These are phyloP conservation scores for Chondrostereum purpureum DNA, from an alignment of 1,284 basidiomycete species.

Conservation along the genomic window DNA sequence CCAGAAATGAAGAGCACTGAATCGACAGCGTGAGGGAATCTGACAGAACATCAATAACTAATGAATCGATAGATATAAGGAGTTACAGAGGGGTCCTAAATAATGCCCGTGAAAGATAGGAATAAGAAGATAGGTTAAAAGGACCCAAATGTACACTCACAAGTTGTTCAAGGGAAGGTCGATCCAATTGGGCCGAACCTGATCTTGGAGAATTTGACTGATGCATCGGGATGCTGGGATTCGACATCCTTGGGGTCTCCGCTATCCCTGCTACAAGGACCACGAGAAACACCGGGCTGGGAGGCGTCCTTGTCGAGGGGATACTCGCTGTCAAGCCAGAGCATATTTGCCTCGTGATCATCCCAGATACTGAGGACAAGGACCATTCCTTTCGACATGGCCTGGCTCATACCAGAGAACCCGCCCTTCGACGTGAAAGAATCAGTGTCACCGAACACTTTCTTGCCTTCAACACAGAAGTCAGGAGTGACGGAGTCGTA, in stretches of 20 bases:
- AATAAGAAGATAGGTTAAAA: no score
- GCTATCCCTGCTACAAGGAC: slow-evolving; percentile 33
- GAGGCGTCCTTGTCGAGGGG: slow-evolving; percentile 26
- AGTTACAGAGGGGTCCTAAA: no score
- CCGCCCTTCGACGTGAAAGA: slow-evolving; percentile 39
- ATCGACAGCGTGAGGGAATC: no score
- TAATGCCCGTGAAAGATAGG: no score
- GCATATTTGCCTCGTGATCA: slow-evolving; percentile 35
- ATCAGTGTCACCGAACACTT: slow-evolving; percentile 36
- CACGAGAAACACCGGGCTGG: slow-evolving; percentile 32
- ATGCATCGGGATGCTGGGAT: slow-evolving; percentile 20
- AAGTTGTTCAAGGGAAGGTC: slow-evolving; percentile 8
- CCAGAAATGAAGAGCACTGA: no score
- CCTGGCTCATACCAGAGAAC: slow-evolving; percentile 35
- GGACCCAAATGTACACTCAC: no score
- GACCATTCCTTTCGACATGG: slow-evolving; percentile 43
- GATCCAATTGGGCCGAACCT: slow-evolving; percentile 23
- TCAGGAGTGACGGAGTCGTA: slow-evolving; percentile 33
- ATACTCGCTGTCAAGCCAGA: slow-evolving; percentile 40
- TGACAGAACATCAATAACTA: no score
- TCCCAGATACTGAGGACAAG: slow-evolving; percentile 44
- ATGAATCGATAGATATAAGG: no score
- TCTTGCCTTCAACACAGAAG: slow-evolving; percentile 39
- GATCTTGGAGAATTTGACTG: slow-evolving; percentile 38
- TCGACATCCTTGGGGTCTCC: slow-evolving; percentile 32